Percentiles rank a stretch among this genome's conserved stretches.
Conservation (phyloP, 164 flowering plant species). For the Chloranthus sessilifolius region DNA sequence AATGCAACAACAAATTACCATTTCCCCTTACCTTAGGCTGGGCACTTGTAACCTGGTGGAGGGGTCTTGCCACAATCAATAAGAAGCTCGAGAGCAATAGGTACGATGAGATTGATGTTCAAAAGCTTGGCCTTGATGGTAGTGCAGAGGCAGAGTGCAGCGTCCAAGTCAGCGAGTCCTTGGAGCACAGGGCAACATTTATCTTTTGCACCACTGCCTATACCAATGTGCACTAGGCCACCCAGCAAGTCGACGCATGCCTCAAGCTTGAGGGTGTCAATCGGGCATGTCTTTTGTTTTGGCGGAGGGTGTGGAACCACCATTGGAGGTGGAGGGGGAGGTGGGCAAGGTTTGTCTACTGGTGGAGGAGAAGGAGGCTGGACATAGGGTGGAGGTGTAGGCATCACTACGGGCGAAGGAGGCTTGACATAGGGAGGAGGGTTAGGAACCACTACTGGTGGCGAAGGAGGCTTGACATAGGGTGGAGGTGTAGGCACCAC, state of each 20-base stretch:
- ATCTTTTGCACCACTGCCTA: neutral
- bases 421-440: neutral
- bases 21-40: no score
- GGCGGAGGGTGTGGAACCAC: no score
- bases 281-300: neutral
- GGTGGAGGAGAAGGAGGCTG: slow-evolving; percentile 4
- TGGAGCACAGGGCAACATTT: neutral
- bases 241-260: neutral
- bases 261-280: neutral
- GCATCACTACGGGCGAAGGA: neutral
- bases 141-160: neutral
- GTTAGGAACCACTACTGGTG: no score
- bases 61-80: neutral
- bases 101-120: neutral
- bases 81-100: neutral
- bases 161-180: neutral
- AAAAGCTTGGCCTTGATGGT: neutral
- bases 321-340: no score
- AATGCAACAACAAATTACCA: no score
- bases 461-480: no score
- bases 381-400: slow-evolving; percentile 6
- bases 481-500: no score
- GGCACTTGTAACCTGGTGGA: neutral
- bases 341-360: neutral
- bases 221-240: neutral